These are phyloP conservation scores for Spatholobus suberectus DNA, from an alignment of 306 rosid species.

Conservation along the genomic window DNA sequence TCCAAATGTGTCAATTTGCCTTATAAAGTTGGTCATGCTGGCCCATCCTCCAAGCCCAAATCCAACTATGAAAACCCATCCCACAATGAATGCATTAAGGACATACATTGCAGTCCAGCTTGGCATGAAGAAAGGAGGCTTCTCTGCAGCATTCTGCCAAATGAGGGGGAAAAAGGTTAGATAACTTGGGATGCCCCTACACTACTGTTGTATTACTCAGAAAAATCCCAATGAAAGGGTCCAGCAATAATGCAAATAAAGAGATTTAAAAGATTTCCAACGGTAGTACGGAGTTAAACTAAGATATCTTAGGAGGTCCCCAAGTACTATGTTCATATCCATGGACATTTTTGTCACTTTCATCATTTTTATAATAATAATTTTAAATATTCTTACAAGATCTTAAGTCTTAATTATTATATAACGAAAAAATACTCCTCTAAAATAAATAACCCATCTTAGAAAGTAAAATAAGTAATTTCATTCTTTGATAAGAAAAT, in stretches of 20 bases:
- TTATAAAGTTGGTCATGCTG: conserved; percentile 2
- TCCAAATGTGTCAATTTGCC: conserved; percentile 5
- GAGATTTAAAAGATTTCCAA: conserved; percentile 29
- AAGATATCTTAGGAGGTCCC: conserved; percentile 23
- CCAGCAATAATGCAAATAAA: conserved; percentile 15
- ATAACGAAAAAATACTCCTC: not conserved
- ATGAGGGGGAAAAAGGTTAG: not conserved
- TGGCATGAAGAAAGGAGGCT: conserved; percentile 82
- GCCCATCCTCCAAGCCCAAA: conserved; percentile 77
- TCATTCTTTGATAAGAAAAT: too few species aligned
- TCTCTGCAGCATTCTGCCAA: conserved; percentile 89
- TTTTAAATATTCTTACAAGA: not conserved
- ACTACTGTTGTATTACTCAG: conserved; percentile 2
- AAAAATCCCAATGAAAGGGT: not conserved
- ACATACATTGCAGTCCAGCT: conserved; percentile 87
- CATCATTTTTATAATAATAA: not conserved
- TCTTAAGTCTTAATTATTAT: not conserved
- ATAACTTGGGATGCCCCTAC: not conserved
- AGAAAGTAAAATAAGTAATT: too few species aligned
- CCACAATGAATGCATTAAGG: conserved; percentile 69
- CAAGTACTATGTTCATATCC: conserved; percentile 1
- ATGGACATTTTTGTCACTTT: not conserved
- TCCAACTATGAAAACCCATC: conserved; percentile 81
- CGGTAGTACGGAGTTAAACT: not conserved
- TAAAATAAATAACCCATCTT: too few species aligned